A percentile compares a stretch with the other conserved stretches of the same genome.
Conservation (phyloP, 106 monocot species). For the Phalaenopsis aphrodite region DNA sequence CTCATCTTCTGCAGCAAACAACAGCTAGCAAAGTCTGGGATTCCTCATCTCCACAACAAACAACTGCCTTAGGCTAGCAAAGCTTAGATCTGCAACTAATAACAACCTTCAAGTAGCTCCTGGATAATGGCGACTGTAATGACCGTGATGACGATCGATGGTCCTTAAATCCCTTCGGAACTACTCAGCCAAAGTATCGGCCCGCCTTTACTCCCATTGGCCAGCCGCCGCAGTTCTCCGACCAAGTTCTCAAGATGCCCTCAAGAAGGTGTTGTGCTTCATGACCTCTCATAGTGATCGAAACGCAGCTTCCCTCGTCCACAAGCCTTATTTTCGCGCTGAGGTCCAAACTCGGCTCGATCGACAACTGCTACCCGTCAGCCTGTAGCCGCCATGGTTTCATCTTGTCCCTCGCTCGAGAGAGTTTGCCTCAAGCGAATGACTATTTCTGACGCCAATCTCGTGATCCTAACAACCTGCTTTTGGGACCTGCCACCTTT, state of each 20-base stretch:
- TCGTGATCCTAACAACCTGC: constrained; percentile 24
- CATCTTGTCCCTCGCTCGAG: constrained; percentile 49
- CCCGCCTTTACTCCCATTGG: neutral
- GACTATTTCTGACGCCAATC: constrained; percentile 46
- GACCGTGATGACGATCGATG: constrained; percentile 7
- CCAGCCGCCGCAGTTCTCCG: constrained; percentile 14
- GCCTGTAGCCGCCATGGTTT: constrained; percentile 33
- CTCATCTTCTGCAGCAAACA: too few relatives aligned
- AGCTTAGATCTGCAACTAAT: too few relatives aligned
- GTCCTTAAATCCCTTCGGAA: neutral
- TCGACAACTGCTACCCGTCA: constrained; percentile 91
- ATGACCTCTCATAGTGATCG: constrained; percentile 28
- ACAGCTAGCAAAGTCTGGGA: too few relatives aligned
- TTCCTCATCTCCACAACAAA: too few relatives aligned
- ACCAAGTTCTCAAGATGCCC: constrained; percentile 18
- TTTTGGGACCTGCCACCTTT: constrained; percentile 45
- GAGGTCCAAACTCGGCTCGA: constrained; percentile 69
- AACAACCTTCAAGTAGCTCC: too few relatives aligned
- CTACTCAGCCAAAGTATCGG: neutral
- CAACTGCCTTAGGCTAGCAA: too few relatives aligned
- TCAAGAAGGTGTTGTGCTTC: constrained; percentile 21
- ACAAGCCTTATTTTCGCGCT: constrained; percentile 54
- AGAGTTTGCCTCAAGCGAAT: constrained; percentile 67
- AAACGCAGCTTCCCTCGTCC: constrained; percentile 71
- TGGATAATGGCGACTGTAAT: constrained; percentile 1